A percentile compares a stretch with the other conserved stretches of the same genome.
Conservation (phyloP, 73 alveolate genomes). For the Symbiodinium natans region DNA sequence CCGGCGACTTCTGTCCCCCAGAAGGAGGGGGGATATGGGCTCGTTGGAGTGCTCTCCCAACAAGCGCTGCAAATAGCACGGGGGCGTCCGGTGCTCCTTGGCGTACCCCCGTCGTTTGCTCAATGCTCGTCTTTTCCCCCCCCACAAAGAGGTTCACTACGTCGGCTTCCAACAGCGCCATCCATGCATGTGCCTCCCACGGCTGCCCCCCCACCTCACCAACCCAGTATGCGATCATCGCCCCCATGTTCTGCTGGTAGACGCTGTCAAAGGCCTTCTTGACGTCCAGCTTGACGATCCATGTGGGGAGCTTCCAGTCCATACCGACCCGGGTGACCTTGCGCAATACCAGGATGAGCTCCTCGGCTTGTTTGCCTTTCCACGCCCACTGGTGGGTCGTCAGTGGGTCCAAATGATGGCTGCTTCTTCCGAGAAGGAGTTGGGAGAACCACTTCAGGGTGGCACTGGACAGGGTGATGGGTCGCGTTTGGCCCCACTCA, state of each 20-base stretch:
- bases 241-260: not conserved
- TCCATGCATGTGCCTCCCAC: not conserved
- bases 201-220: not conserved
- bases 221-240: not conserved
- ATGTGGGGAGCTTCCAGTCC: not conserved
- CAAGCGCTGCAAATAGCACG: not conserved
- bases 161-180: not conserved
- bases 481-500: not conserved
- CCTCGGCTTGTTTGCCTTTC: not conserved
- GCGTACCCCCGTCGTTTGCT: not conserved
- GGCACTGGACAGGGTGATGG: not conserved
- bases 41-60: not conserved
- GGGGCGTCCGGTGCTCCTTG: not conserved
- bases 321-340: not conserved
- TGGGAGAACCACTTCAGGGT: not conserved
- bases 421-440: not conserved
- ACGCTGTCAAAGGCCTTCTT: not conserved
- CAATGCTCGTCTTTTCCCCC: not conserved
- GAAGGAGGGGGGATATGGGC: not conserved
- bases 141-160: not conserved
- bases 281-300: not conserved
- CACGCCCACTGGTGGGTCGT: not conserved
- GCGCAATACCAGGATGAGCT: not conserved
- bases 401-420: not conserved
- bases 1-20: no score